These are phyloP conservation scores for Nakaseomyces glabratus DNA, from an alignment of 1,139 yeast species.

Conservation along the genomic window DNA sequence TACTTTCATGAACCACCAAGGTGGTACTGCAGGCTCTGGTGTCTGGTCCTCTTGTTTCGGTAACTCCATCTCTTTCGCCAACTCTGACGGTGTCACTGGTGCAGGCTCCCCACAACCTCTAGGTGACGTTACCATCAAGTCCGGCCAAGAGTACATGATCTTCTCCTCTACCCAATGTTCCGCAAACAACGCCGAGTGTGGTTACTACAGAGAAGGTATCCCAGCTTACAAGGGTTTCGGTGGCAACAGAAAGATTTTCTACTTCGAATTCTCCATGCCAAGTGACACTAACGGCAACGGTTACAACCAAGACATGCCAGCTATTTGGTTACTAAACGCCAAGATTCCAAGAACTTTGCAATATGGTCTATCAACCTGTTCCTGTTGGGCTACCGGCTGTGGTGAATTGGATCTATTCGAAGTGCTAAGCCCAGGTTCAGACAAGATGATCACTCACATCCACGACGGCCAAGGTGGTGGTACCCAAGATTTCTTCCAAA, in stretches of 20 bases:
- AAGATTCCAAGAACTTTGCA: constrained; percentile 90
- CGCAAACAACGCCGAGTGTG: constrained; percentile 53
- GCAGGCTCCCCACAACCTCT: constrained; percentile 57
- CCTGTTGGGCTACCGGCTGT: constrained; percentile 96
- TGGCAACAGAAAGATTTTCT: constrained; percentile 69
- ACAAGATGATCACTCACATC: constrained; percentile 67
- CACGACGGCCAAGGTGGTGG: constrained; percentile 95
- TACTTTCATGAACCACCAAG: constrained; percentile 75
- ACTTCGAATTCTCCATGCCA: constrained; percentile 91
- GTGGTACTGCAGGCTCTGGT: constrained; percentile 77
- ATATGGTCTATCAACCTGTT: constrained; percentile 69
- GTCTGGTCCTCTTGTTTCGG: constrained; percentile 80
- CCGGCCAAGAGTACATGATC: constrained; percentile 71
- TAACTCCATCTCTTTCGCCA: constrained; percentile 74
- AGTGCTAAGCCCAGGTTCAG: constrained; percentile 62
- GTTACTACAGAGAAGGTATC: constrained; percentile 73
- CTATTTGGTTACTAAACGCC: constrained; percentile 90
- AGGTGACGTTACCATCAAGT: constrained; percentile 51
- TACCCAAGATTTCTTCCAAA: constrained; percentile 70
- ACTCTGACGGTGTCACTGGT: constrained; percentile 58
- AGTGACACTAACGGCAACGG: constrained; percentile 40
- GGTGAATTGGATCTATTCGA: constrained; percentile 95
- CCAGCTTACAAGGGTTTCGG: constrained; percentile 92
- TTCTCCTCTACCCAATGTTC: constrained; percentile 62
- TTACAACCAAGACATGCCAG: constrained; percentile 79